These are phyloP conservation scores for Silene vulgaris DNA, from an alignment of 179 eudicot genomes.

Conservation along the genomic window DNA sequence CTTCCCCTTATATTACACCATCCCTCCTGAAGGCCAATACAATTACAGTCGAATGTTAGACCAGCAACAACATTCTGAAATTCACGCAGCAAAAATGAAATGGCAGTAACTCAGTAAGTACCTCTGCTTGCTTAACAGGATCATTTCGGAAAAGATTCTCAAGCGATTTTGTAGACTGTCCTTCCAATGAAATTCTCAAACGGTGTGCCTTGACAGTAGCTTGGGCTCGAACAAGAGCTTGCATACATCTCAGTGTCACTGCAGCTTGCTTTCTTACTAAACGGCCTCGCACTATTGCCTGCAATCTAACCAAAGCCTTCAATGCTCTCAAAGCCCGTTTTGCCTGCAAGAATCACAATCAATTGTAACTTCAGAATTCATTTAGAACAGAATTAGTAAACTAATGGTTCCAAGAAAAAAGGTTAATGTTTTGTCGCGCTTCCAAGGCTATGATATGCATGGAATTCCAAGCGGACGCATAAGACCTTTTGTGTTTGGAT, in stretches of 20 bases:
- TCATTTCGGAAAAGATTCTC: slow-evolving; percentile 29
- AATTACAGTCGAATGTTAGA: background rate
- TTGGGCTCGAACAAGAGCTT: slow-evolving; percentile 82
- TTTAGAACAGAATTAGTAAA: background rate
- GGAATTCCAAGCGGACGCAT: no score
- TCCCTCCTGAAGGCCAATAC: slow-evolving; percentile 41
- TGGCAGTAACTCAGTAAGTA: slow-evolving; percentile 11
- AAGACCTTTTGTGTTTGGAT: no score
- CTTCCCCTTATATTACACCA: slow-evolving; percentile 86
- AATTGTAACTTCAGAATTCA: background rate
- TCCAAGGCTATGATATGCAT: no score
- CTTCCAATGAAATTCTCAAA: slow-evolving; percentile 33
- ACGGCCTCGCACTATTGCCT: slow-evolving; percentile 85
- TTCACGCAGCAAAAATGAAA: background rate
- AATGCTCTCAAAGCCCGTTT: slow-evolving; percentile 76
- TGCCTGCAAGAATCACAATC: slow-evolving; percentile 42
- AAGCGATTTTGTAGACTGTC: slow-evolving; percentile 22
- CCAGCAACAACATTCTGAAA: background rate
- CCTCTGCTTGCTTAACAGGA: slow-evolving; percentile 63
- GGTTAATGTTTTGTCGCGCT: no score
- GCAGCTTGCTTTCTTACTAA: slow-evolving; percentile 85
- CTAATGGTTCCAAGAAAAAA: no score
- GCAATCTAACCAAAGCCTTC: slow-evolving; percentile 73
- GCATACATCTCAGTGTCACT: slow-evolving; percentile 88
- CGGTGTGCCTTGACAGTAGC: slow-evolving; percentile 58